A percentile compares a stretch with the other conserved stretches of the same genome.
phyloP scores from a whole-genome alignment of 139 green algal genomes.

The Yamagishiella unicocca region DNA sequence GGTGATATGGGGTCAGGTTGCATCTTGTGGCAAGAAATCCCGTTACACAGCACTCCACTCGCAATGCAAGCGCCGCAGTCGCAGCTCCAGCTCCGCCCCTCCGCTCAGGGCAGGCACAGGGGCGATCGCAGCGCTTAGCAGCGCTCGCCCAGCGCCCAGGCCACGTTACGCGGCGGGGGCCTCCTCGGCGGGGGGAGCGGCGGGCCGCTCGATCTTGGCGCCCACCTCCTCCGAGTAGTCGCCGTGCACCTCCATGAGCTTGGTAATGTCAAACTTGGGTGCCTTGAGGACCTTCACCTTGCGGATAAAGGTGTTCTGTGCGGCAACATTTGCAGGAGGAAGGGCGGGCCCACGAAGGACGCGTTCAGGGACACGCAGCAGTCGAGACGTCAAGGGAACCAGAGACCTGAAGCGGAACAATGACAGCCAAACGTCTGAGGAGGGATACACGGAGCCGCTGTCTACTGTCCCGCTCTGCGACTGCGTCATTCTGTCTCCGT shows the following conservation, averaged over 20 bases:
- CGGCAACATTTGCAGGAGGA: neutral
- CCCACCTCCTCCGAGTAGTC: slow-evolving; percentile 86
- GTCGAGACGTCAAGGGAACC: no score
- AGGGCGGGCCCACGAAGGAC: no score
- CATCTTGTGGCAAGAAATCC: slow-evolving; percentile 5
- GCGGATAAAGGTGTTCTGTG: slow-evolving; percentile 95
- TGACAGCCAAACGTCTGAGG: no score
- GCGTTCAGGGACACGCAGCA: no score
- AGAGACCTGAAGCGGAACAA: no score
- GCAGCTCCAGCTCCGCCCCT: neutral
- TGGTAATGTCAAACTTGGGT: slow-evolving; percentile 98
- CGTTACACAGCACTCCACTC: slow-evolving; percentile 35
- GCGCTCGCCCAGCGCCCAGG: no score
- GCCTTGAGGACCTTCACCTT: slow-evolving; percentile 99
- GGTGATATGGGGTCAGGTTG: no score
- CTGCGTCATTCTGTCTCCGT: no score
- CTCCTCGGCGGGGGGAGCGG: slow-evolving; percentile 46
- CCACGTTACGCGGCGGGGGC: slow-evolving; percentile 4
- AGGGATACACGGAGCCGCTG: no score
- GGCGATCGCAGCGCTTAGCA: neutral
- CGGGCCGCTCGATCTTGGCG: slow-evolving; percentile 67
- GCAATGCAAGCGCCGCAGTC: neutral
- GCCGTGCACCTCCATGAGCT: slow-evolving; percentile 99
- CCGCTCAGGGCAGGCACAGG: neutral
- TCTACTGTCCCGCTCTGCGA: no score